phyloP scores from a whole-genome alignment of 345 rosid species.

The Populus ilicifolia region DNA sequence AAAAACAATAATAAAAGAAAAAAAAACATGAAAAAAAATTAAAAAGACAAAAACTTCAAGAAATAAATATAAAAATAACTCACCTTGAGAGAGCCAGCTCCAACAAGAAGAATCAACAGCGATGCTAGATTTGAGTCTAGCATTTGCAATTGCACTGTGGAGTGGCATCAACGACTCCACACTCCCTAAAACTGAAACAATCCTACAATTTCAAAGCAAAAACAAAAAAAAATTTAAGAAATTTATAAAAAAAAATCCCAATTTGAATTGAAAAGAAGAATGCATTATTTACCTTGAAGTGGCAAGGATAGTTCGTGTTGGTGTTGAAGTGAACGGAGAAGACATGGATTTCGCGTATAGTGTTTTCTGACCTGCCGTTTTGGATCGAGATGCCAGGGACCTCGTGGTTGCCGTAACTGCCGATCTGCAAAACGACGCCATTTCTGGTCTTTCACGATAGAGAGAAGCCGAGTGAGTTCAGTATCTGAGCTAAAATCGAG shows the following conservation, averaged over 20 bases:
- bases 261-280: background rate
- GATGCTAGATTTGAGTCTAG: constrained; percentile 71
- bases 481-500: background rate
- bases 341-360: constrained; percentile 16
- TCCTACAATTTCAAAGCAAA: constrained; percentile 32
- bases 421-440: constrained; percentile 45
- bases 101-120: constrained; percentile 85
- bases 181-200: constrained; percentile 54
- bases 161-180: constrained; percentile 77
- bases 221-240: background rate
- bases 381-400: constrained; percentile 35
- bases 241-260: background rate
- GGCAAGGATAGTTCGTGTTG: constrained; percentile 30
- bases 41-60: background rate
- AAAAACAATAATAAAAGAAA: background rate
- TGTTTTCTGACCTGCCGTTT: constrained; percentile 23
- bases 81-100: constrained; percentile 91
- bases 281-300: constrained; percentile 45
- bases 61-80: background rate
- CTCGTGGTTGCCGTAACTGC: constrained; percentile 35
- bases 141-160: constrained; percentile 77
- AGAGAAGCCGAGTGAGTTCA: background rate
- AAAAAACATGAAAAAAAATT: background rate
- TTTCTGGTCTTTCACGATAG: constrained; percentile 8
- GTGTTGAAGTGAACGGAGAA: constrained; percentile 35